phyloP scores from a whole-genome alignment of 495 filamentous ascomycete genomes.

The Penicillium soppii region DNA sequence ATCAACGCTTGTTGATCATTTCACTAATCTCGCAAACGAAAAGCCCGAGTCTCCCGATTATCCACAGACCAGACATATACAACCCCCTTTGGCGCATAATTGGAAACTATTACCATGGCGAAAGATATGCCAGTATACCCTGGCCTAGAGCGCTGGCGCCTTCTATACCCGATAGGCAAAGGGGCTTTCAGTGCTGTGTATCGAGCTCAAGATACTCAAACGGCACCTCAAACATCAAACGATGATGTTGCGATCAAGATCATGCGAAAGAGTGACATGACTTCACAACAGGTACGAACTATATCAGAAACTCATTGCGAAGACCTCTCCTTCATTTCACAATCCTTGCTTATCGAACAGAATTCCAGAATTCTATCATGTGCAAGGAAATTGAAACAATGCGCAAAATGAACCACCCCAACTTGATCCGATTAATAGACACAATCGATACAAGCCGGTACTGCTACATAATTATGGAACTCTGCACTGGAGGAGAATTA shows the following conservation, averaged over 20 bases:
- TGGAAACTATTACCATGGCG: background rate
- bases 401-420: slow-evolving; percentile 81
- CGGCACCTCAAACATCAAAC: background rate
- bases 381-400: slow-evolving; percentile 92
- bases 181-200: slow-evolving; percentile 98
- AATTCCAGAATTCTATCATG: slow-evolving; percentile 75
- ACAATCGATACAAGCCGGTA: slow-evolving; percentile 82
- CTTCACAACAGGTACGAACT: slow-evolving; percentile 7
- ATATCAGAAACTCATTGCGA: background rate
- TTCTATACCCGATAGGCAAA: slow-evolving; percentile 95
- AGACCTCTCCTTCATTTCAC: background rate
- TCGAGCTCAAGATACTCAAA: slow-evolving; percentile 32
- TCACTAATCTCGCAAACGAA: background rate
- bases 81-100: too few relatives aligned
- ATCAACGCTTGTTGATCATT: too few relatives aligned
- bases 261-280: slow-evolving; percentile 14
- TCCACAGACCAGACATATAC: background rate
- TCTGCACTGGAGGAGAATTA: slow-evolving; percentile 82
- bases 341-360: background rate
- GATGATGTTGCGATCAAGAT: slow-evolving; percentile 14
- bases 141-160: slow-evolving; percentile 75
- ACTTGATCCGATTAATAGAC: slow-evolving; percentile 80
- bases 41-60: background rate
- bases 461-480: slow-evolving; percentile 86
- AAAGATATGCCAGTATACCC: slow-evolving; percentile 9